Base-by-base conservation (phyloP, 345 rosid genomes). In the Populus nigra region DNA sequence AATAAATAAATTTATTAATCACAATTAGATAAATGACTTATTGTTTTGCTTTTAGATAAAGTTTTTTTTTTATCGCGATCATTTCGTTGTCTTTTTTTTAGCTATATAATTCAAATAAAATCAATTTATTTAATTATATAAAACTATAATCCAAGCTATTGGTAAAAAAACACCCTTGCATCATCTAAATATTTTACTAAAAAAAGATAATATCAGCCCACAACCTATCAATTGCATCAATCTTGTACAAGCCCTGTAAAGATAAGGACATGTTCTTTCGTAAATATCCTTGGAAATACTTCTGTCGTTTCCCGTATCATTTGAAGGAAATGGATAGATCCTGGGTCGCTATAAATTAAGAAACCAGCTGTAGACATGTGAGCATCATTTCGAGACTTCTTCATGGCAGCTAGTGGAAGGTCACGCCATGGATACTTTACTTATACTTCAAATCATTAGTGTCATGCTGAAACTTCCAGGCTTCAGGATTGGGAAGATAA, bases 1-100 rank as follows among this genome's bases (percentile, higher is more conserved):
- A 33, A 33, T 4, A 4, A 33, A 33, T 33, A 33, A 33, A 33
- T 33, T 33, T 4, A 33, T 33, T 33, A 33, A 33, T 4, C 0
- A 33, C 5, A 33, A 3, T 4, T 0, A 33, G 0, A 0, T 33
- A 33, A 33, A 33, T 33, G 0, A 33, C 5, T 0, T 0, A 0
- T 33, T 33, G 0, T 33, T 33, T 33, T 33, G 0, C 0, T 33
- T 33, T 33, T 33, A 33, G 1, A 33, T 33, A 33, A 33, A 5
- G 3, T 33, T 33, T 33, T 33, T 4, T 0, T 33, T 3, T 33
- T 33, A 33, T 29, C 33, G 3, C 1, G 33, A 31, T 33, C 0
- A 33, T 33, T 4, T 4, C 0, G 36, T 33, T 33, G 5, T 33
- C 36, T 33, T 5, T 1, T 5, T 33, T 3, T 33, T 33, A 31